Conservation (phyloP, 2,329 filamentous ascomycete genomes). For the Phaeosphaeria sp. region DNA sequence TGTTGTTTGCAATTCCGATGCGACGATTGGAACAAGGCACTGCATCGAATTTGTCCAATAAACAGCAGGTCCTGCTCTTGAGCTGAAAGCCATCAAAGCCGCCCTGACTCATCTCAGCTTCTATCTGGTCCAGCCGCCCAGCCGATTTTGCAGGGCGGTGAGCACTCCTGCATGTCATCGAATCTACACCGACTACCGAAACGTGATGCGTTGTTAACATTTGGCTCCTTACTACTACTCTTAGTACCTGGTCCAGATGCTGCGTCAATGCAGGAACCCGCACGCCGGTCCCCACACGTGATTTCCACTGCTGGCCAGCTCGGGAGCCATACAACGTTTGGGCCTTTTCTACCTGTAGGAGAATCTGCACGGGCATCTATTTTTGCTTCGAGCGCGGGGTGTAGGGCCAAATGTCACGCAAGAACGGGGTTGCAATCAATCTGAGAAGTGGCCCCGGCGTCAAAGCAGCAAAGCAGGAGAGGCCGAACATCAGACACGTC, state of each 20-base stretch:
- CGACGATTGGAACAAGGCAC: not conserved
- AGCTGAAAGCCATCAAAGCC: constrained; percentile 9
- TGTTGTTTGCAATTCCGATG: not conserved
- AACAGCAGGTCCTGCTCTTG: not conserved
- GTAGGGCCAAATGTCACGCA: constrained; percentile 1
- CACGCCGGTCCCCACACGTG: constrained; percentile 8
- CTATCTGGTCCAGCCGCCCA: constrained; percentile 6
- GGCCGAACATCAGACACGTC: not conserved
- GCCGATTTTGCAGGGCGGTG: constrained; percentile 1
- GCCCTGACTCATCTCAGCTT: constrained; percentile 6
- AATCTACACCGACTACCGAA: not conserved
- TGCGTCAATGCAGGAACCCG: constrained; percentile 34
- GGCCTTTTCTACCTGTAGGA: not conserved
- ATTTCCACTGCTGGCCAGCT: not conserved
- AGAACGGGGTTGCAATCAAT: not conserved
- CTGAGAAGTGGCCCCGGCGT: not conserved
- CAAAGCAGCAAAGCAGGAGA: not conserved
- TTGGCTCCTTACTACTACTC: constrained; percentile 9
- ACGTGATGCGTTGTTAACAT: constrained; percentile 10
- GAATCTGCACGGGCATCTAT: constrained; percentile 18
- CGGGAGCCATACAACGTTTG: not conserved
- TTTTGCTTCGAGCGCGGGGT: constrained; percentile 12
- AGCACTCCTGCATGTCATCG: not conserved
- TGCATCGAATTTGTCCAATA: not conserved
- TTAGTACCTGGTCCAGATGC: constrained; percentile 28